Base-by-base conservation (phyloP, 129 eudicot species). In the Silybum marianum region DNA sequence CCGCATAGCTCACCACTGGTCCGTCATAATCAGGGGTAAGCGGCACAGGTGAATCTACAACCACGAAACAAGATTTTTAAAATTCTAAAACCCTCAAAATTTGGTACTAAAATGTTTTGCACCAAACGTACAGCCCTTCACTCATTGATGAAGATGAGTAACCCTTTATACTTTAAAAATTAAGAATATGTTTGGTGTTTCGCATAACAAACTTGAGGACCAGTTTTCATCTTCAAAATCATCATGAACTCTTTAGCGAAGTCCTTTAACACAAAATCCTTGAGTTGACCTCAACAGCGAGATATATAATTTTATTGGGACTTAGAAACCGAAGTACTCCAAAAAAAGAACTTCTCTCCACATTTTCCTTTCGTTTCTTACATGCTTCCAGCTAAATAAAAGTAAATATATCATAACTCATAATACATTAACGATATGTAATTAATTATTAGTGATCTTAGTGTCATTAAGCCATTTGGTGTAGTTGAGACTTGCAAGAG, bases 21-120 rank as follows among this genome's bases (percentile, higher is more conserved):
- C 88, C 93, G 10, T 94, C 93, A 83, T 93, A 95, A 80, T 95
- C 92, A 11, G 95, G 99, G 28, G 98, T 91, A 51, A 95, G 87
- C 24, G 99, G 95, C 86, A 79, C 76, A 13, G 98, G 93, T 76
- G 91, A 79, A 86, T 89, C 98, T 92, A 91, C 84, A 75, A 28
- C 30, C 39, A 81, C 11, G 38, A 22, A 74, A 84, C 14, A 73
- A 63, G 24, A 42, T 5, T 32, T 44, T 28, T 36, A 21, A 26
- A 48, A 8, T 14, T 69, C 26, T 48, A 70, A 12, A 65, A 9
- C 28, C 69, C 30, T 21, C 30, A 65, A 65, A 21, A 65, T 65
- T 22, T 21, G 12, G 28, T 21, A 19, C 30, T 65, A 8, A 9
- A 65, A 8, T 22, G 9, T 13, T 65, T 22, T 58, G 23, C 66